phyloP scores from a whole-genome alignment of 148 eudicot genomes.

The Dysphania ambrosioides region DNA sequence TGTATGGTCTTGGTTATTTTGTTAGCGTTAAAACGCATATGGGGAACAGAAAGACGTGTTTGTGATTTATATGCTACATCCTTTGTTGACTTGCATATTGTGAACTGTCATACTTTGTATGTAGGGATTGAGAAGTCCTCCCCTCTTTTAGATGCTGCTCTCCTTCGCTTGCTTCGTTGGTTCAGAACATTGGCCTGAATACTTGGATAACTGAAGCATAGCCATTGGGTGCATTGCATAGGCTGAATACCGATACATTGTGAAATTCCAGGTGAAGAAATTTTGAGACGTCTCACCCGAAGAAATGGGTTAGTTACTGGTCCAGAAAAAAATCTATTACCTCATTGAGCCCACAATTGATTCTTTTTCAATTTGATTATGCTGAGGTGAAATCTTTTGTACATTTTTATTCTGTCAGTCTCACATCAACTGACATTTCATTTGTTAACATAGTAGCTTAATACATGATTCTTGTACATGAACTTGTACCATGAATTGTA shows the following conservation, averaged over 20 bases:
- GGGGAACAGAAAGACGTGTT: too few relatives aligned
- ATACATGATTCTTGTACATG: constrained; percentile 12
- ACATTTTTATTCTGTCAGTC: not conserved
- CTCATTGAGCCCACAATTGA: not conserved
- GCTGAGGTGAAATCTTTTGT: constrained; percentile 9
- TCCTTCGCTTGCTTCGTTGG: constrained; percentile 85
- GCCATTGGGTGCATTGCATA: not conserved
- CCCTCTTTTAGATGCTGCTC: constrained; percentile 70
- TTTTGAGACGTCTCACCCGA: not conserved
- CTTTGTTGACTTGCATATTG: not conserved
- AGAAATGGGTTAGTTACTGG: not conserved
- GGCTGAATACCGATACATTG: not conserved
- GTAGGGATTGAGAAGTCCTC: constrained; percentile 80
- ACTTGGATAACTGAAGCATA: constrained; percentile 1
- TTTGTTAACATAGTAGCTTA: not conserved
- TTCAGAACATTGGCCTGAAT: constrained; percentile 81
- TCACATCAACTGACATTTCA: not conserved
- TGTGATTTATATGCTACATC: not conserved
- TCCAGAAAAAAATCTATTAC: not conserved
- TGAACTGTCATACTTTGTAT: not conserved
- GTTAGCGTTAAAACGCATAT: not conserved
- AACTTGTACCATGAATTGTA: constrained; percentile 5
- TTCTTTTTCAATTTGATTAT: constrained; percentile 6
- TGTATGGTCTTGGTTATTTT: not conserved
- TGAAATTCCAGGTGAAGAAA: constrained; percentile 17